Evolutionary conservation across 2,329 filamentous ascomycete genomes (phyloP).

Genomic region (Cladosporium cucumerinum): DNA sequence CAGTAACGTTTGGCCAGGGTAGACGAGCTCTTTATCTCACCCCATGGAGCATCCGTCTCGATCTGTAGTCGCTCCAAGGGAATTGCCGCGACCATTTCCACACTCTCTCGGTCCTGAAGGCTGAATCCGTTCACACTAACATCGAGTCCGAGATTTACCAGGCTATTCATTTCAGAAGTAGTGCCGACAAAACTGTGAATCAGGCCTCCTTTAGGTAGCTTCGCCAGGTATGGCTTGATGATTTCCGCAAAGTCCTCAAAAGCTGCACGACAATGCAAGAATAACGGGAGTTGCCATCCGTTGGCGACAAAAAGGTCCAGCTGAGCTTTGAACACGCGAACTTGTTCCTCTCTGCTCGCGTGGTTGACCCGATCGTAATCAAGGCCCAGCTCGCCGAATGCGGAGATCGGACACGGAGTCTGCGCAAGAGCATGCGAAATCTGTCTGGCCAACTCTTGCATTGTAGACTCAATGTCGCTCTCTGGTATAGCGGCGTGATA

Average conservation of each 20-base stretch:
- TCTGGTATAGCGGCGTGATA: conserved; percentile 50
- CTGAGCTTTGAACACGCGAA: conserved; percentile 42
- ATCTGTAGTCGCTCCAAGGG: conserved; percentile 44
- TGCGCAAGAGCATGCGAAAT: conserved; percentile 27
- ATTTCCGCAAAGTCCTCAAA: conserved; percentile 44
- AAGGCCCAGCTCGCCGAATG: conserved; percentile 51
- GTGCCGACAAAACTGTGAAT: conserved; percentile 44
- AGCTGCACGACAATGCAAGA: conserved; percentile 43
- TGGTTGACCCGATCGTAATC: conserved; percentile 49
- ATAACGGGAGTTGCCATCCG: conserved; percentile 38
- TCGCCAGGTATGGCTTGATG: conserved; percentile 39
- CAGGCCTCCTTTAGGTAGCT: conserved; percentile 38
- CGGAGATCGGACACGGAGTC: conserved; percentile 35
- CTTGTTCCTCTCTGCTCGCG: conserved; percentile 43
- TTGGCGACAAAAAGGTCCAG: conserved; percentile 40
- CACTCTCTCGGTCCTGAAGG: conserved; percentile 39
- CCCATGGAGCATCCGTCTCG: conserved; percentile 52
- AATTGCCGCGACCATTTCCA: conserved; percentile 44
- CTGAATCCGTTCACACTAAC: conserved; percentile 52
- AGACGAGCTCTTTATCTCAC: conserved; percentile 38
- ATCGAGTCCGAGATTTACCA: conserved; percentile 41
- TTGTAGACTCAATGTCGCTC: conserved; percentile 24
- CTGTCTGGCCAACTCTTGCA: conserved; percentile 26
- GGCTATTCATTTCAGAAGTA: conserved; percentile 39
- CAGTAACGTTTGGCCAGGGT: conserved; percentile 43